Percentiles rank a stretch among this genome's conserved stretches.
Conservation (phyloP, 768 basidiomycete species). For the Auricularia sp. region DNA sequence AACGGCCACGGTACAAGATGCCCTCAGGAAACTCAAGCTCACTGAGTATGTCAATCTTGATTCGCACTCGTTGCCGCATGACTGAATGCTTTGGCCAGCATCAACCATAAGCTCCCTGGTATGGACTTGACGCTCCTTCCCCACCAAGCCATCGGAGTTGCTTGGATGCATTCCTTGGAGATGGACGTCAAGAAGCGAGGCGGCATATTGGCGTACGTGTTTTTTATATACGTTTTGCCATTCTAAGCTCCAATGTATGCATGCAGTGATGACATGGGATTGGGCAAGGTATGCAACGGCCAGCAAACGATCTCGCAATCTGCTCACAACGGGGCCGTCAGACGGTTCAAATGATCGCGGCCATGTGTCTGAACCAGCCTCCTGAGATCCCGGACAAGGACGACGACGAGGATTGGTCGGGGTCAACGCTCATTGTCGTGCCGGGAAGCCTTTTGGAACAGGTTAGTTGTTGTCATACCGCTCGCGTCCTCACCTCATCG, state of each 20-base stretch:
- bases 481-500: not conserved
- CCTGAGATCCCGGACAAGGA: constrained; percentile 23
- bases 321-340: constrained; percentile 15
- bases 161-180: constrained; percentile 69
- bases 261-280: constrained; percentile 59
- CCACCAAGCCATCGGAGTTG: constrained; percentile 71
- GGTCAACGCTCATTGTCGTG: constrained; percentile 62
- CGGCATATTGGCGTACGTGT: constrained; percentile 50
- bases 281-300: constrained; percentile 31
- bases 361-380: constrained; percentile 60
- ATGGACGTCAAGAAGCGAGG: constrained; percentile 36
- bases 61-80: not conserved
- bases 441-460: constrained; percentile 68
- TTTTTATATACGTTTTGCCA: too few species aligned
- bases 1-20: constrained; percentile 23
- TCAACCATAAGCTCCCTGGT: constrained; percentile 52
- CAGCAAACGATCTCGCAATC: too few species aligned
- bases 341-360: constrained; percentile 74
- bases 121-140: constrained; percentile 60
- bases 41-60: not conserved
- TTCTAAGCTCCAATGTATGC: too few species aligned
- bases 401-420: constrained; percentile 17
- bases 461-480: constrained; percentile 23
- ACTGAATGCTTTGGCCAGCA: constrained; percentile 18
- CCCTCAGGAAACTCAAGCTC: constrained; percentile 19